Percentiles rank a stretch among this genome's conserved stretches.
Conservation (phyloP, 2,329 filamentous ascomycete species). For the Biscogniauxia marginata region DNA sequence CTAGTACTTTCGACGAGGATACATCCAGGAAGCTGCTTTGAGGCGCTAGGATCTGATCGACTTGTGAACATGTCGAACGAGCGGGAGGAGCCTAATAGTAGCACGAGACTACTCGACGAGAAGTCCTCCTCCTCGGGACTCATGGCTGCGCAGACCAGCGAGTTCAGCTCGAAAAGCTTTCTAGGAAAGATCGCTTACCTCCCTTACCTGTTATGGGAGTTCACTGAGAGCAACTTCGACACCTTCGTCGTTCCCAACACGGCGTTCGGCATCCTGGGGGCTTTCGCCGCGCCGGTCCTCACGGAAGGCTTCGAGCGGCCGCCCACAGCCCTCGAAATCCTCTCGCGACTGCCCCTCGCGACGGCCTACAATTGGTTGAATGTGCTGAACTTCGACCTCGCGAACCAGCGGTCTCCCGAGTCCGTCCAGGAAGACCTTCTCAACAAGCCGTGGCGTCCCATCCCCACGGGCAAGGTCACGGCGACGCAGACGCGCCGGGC, state of each 20-base stretch:
- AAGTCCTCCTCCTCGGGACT: slow-evolving; percentile 3
- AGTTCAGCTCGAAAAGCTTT: slow-evolving; percentile 14
- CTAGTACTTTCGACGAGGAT: neutral
- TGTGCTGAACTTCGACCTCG: slow-evolving; percentile 11
- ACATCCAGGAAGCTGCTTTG: neutral
- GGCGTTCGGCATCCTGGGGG: slow-evolving; percentile 33
- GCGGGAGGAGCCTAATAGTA: neutral
- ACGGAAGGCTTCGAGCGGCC: neutral
- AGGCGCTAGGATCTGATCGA: neutral
- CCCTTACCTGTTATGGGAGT: slow-evolving; percentile 19
- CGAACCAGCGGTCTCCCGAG: slow-evolving; percentile 27
- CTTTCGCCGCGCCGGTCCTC: slow-evolving; percentile 16
- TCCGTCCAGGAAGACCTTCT: slow-evolving; percentile 27
- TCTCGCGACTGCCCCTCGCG: neutral
- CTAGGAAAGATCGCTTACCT: slow-evolving; percentile 11
- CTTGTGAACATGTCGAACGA: neutral
- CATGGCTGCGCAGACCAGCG: slow-evolving; percentile 6
- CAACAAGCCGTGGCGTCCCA: slow-evolving; percentile 35
- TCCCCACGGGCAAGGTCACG: slow-evolving; percentile 23
- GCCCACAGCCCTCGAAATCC: slow-evolving; percentile 1
- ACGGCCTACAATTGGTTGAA: neutral
- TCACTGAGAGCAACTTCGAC: slow-evolving; percentile 35
- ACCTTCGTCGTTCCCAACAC: slow-evolving; percentile 33
- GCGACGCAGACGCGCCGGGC: slow-evolving; percentile 15
- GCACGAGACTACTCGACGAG: slow-evolving; percentile 1